Base-by-base conservation (phyloP, 2,329 filamentous ascomycete genomes). In the Penicillium sumatraense region DNA sequence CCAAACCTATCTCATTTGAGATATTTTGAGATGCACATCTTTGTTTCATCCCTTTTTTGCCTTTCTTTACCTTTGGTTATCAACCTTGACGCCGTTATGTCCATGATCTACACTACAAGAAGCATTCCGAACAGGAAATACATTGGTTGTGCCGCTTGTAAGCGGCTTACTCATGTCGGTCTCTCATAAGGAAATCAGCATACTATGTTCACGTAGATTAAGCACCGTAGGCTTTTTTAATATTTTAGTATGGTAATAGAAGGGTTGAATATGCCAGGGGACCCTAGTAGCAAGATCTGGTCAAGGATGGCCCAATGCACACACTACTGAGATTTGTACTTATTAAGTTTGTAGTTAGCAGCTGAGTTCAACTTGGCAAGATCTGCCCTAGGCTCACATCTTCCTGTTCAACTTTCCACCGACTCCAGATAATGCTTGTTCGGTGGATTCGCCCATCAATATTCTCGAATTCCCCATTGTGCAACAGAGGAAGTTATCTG, bases 81-180 rank as follows among this genome's bases (percentile, higher is more conserved):
- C 49, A 51, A 61, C 48, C 44, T 54, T 64, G 58, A 65, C 59
- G 62, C 62, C 60, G 60, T 65, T 56, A 64, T 62, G 62, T 53
- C 63, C 61, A 60, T 52, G 42, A 54, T 54, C 46, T 53, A 59
- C 48, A 60, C 45, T 58, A 63, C 53, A 63, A 49, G 50, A 59
- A 61, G 48, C 62, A 61, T 56, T 52, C 48, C 40, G 49, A 57
- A 57, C 27, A 54, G 57, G 51, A 63, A 58, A 63, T 64, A 65
- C 58, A 63, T 54, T 60, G 44, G 60, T 52, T 63, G 50, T 23
- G 53, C 40, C 55, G 54, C 50, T 36, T 24, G 27, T 31, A 41
- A 50, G 56, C 56, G 57, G 49, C 58, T 42, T 59, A 51, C 49
- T 56, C 14, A 62, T 58, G 3, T 21, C 18, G 14, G 18, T 21